Percentiles rank a stretch among this genome's conserved stretches.
Evolutionary conservation across 768 basidiomycete species (phyloP).

Genomic region (Rossbeevera mucosa): DNA sequence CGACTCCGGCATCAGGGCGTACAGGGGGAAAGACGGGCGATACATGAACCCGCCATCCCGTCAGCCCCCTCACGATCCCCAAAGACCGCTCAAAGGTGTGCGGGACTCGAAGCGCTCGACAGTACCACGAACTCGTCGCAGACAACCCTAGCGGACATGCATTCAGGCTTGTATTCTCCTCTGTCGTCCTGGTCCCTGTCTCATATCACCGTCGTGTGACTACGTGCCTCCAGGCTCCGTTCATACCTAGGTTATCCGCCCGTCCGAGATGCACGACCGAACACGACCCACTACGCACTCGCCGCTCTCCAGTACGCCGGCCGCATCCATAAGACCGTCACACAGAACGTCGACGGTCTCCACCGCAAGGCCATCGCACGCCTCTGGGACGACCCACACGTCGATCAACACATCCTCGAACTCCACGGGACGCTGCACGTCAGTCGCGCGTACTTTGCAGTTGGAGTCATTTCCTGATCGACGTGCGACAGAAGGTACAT

Average conservation of each 20-base stretch:
- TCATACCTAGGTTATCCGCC: conserved; percentile 84
- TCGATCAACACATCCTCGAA: conserved; percentile 57
- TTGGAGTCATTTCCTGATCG: conserved; percentile 9
- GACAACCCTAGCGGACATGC: conserved; percentile 59
- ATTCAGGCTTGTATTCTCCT: conserved; percentile 53
- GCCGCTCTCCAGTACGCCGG: conserved; percentile 74
- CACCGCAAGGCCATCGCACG: conserved; percentile 71
- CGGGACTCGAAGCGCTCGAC: conserved; percentile 17
- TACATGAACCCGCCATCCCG: conserved; percentile 66
- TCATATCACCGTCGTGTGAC: conserved; percentile 1
- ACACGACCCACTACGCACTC: conserved; percentile 84
- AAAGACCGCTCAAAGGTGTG: too few relatives aligned
- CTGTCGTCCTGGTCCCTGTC: neutral
- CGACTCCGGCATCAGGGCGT: conserved; percentile 94
- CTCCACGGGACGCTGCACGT: conserved; percentile 89
- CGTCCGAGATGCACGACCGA: conserved; percentile 77
- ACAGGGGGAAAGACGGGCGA: conserved; percentile 78
- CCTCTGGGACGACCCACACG: conserved; percentile 37
- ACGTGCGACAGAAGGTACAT: conserved; percentile 51
- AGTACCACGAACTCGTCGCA: conserved; percentile 82
- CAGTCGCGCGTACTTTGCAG: conserved; percentile 12
- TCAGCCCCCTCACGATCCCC: neutral
- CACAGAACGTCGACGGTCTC: conserved; percentile 92
- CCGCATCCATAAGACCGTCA: conserved; percentile 61
- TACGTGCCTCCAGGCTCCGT: conserved; percentile 44